Conservation (phyloP, 495 filamentous ascomycete genomes). For the Aspergillus sclerotiicarbonarius region DNA sequence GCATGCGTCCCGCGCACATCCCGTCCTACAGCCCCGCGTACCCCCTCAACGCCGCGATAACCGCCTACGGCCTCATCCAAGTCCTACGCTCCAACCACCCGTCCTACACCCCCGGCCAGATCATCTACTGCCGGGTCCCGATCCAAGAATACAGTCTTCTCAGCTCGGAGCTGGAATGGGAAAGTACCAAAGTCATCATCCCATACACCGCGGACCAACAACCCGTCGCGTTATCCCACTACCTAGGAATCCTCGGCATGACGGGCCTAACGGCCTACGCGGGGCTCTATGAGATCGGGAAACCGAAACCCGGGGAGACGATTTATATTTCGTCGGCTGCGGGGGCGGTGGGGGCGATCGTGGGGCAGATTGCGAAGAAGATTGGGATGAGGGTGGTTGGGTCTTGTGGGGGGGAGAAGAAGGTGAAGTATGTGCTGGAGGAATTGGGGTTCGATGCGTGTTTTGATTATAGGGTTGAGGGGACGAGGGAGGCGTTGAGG, state of each 20-base stretch:
- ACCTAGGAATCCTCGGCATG: conserved; percentile 3
- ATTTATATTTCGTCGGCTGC: conserved; percentile 10
- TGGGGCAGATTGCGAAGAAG: conserved; percentile 11
- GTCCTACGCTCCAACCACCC: conserved; percentile 55
- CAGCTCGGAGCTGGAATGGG: background rate
- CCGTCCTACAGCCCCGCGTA: conserved; percentile 56
- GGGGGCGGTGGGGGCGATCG: conserved; percentile 7
- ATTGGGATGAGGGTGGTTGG: conserved; percentile 5
- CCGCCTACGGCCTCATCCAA: conserved; percentile 45
- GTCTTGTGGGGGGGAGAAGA: conserved; percentile 3
- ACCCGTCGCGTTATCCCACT: conserved; percentile 2
- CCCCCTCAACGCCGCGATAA: conserved; percentile 46
- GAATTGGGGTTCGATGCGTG: conserved; percentile 7
- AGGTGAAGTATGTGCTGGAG: conserved; percentile 1
- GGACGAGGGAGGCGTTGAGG: background rate
- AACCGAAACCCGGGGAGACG: conserved; percentile 6
- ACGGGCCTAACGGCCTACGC: conserved; percentile 11
- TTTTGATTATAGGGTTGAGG: background rate
- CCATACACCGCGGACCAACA: background rate
- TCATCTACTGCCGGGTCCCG: conserved; percentile 47
- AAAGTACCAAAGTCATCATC: too few relatives aligned
- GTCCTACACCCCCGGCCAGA: conserved; percentile 52
- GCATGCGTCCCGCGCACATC: conserved; percentile 34
- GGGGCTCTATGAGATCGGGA: background rate
- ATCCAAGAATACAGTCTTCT: conserved; percentile 50